Base-by-base conservation (phyloP, 2,329 filamentous ascomycete genomes). In the Aspergillus tamarii region DNA sequence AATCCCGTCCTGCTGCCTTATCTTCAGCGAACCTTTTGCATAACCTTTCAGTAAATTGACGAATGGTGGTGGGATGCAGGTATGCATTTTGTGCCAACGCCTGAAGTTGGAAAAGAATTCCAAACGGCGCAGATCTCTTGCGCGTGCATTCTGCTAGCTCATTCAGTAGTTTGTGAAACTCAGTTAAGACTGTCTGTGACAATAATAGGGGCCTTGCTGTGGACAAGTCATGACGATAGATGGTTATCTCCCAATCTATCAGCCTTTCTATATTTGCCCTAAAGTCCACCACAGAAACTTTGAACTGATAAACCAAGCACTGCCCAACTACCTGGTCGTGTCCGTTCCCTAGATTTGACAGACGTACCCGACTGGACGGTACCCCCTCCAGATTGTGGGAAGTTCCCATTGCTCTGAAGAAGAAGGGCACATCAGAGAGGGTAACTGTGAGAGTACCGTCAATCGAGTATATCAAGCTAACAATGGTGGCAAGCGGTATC, bases 71-170 rank as follows among this genome's bases (percentile, higher is more conserved):
- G 0, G 91, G 90, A 23, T 85, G 80, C 1, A 93, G 80, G 61
- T 85, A 87, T 14, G 84, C 86, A 68, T 90, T 90, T 67, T 84
- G 81, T 0, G 88, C 86, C 9, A 93, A 77, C 11, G 83, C 84
- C 57, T 90, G 84, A 2, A 91, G 77, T 66, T 91, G 88, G 68
- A 87, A 90, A 3, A 86, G 77, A 0, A 88, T 69, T 0, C 78
- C 73, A 66, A 88, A 91, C 4, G 85, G 78, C 62, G 86, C 69
- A 2, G 65, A 59, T 28, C 74, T 60, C 53, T 74, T 73, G 1
- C 68, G 57, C 19, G 76, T 67, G 69, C 76, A 68, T 78, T 76
- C 46, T 86, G 43, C 66, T 8, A 69, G 59, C 4, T n/a, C 12
- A 19, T 6, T 55, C 12, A 66, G 28, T 4, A 64, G 53, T 14